A percentile compares a stretch with the other conserved stretches of the same genome.
Evolutionary conservation across 257 asterid species (phyloP).

Genomic region (Scutellaria minor): DNA sequence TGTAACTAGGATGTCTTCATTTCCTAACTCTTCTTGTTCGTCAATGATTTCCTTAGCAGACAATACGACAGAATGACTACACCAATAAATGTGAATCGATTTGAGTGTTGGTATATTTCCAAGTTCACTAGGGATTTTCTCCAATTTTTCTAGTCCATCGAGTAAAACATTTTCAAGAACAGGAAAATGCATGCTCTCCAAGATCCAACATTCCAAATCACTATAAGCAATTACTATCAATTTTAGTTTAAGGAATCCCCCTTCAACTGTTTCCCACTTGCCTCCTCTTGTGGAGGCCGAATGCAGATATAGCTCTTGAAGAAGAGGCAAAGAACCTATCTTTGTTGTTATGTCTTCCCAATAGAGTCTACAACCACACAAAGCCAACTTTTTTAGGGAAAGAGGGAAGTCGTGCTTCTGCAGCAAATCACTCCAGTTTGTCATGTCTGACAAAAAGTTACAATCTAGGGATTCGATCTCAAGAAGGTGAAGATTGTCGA

Average conservation of each 20-base stretch:
- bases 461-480: too few relatives aligned
- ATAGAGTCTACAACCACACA: fast-evolving
- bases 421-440: not conserved
- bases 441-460: not conserved
- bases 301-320: not conserved
- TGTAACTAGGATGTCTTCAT: not conserved
- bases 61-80: not conserved
- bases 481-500: too few relatives aligned
- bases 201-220: too few relatives aligned
- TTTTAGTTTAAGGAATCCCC: too few relatives aligned
- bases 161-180: too few relatives aligned
- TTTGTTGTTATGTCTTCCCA: too few relatives aligned
- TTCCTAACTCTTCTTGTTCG: not conserved
- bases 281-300: not conserved
- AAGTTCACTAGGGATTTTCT: too few relatives aligned
- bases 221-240: too few relatives aligned
- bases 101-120: not conserved
- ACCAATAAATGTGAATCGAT: too few relatives aligned
- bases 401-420: conserved; percentile 1
- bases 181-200: too few relatives aligned
- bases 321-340: conserved; percentile 7
- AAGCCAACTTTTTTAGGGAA: not conserved
- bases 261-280: too few relatives aligned
- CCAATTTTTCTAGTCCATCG: too few relatives aligned
- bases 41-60: not conserved